A percentile compares a stretch with the other conserved stretches of the same genome.
Evolutionary conservation across 257 asterid genomes (phyloP).

Genomic region (Jaltomata sinuosa): DNA sequence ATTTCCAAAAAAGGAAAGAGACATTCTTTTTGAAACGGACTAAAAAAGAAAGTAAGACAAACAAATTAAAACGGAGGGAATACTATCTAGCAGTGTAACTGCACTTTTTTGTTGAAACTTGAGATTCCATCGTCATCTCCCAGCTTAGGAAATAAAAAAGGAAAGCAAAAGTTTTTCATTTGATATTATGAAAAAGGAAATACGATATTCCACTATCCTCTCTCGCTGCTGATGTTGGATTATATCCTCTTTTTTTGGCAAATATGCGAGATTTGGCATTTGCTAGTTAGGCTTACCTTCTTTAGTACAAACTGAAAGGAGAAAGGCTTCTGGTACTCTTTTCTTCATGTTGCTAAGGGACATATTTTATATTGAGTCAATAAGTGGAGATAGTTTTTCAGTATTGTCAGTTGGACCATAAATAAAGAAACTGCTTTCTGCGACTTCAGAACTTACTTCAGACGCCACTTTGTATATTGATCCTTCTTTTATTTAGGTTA

Average conservation of each 20-base stretch:
- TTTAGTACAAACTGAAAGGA: background rate
- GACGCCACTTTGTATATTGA: background rate
- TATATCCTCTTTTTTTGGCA: background rate
- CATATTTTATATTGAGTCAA: background rate
- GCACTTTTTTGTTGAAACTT: background rate
- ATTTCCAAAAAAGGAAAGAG: background rate
- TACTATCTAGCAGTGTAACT: background rate
- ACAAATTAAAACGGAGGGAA: background rate
- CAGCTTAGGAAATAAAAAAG: background rate
- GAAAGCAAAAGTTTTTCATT: background rate
- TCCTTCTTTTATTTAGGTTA: constrained; percentile 25
- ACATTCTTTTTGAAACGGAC: background rate
- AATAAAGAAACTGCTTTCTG: background rate
- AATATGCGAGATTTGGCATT: background rate
- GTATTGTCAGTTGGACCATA: background rate
- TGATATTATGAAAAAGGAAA: background rate
- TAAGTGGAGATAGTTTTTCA: background rate
- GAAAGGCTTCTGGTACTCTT: background rate
- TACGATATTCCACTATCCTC: background rate
- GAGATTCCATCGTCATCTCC: background rate
- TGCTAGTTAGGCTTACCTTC: background rate
- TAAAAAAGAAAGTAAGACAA: background rate
- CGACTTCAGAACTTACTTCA: background rate
- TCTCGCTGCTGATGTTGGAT: background rate
- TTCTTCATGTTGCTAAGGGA: background rate